Evolutionary conservation across 768 basidiomycete genomes (phyloP).

Genomic region (Leucosporidium creatinivorum): DNA sequence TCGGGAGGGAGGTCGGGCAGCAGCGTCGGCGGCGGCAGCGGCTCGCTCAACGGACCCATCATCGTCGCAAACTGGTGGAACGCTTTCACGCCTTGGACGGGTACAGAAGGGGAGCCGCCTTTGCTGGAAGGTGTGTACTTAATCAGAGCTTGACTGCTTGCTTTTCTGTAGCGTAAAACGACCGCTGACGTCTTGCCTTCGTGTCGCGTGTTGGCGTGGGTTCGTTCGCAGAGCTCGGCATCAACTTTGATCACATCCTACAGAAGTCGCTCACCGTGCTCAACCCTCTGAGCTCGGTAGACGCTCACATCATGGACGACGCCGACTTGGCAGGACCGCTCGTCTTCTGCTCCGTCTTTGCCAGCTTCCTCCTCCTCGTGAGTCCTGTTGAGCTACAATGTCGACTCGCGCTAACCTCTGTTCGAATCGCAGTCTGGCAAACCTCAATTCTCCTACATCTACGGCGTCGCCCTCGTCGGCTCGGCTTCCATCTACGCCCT

Average conservation of each 20-base stretch:
- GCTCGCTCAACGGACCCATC: slow-evolving; percentile 17
- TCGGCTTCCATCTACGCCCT: slow-evolving; percentile 85
- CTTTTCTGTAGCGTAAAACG: neutral
- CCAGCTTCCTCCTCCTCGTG: slow-evolving; percentile 81
- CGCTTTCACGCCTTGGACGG: slow-evolving; percentile 46
- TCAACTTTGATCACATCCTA: slow-evolving; percentile 93
- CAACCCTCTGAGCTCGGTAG: slow-evolving; percentile 65
- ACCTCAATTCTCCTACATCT: slow-evolving; percentile 97
- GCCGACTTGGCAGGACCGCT: slow-evolving; percentile 95
- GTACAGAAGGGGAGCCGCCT: slow-evolving; percentile 74
- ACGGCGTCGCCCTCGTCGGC: slow-evolving; percentile 93
- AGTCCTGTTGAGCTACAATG: slow-evolving; percentile 41
- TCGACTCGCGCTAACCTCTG: neutral
- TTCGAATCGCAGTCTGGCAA: slow-evolving; percentile 70
- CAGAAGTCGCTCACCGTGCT: slow-evolving; percentile 90
- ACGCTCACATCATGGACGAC: slow-evolving; percentile 81
- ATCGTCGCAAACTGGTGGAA: slow-evolving; percentile 33
- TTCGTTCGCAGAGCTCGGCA: slow-evolving; percentile 69
- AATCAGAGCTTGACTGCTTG: too few relatives aligned
- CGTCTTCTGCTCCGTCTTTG: slow-evolving; percentile 91
- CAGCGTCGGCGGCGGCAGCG: neutral
- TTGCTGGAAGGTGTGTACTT: slow-evolving; percentile 71
- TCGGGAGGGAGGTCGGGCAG: neutral
- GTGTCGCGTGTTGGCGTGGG: neutral
- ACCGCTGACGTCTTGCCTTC: neutral